phyloP scores from a whole-genome alignment of 108 stramenopile species.

The Cyclotella choctawhatcheeana region DNA sequence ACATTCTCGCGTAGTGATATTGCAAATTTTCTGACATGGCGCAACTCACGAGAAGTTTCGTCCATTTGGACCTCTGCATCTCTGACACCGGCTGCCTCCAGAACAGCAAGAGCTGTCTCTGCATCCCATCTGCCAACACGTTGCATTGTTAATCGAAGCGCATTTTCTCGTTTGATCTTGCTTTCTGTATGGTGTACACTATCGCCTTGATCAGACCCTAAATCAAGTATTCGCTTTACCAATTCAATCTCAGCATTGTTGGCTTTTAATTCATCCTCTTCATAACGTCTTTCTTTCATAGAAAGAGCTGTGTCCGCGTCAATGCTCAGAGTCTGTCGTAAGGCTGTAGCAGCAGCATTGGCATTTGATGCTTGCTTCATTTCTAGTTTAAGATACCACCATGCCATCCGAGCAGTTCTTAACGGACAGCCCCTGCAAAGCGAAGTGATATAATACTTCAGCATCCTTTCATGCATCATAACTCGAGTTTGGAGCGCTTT shows the following conservation, averaged over 20 bases:
- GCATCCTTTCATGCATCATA: constrained; percentile 58
- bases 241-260: constrained; percentile 60
- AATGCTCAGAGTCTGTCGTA: constrained; percentile 61
- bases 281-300: constrained; percentile 63
- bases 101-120: constrained; percentile 64
- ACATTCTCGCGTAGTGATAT: constrained; percentile 74
- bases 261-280: constrained; percentile 62
- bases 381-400: constrained; percentile 71
- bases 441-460: constrained; percentile 57
- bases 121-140: constrained; percentile 81
- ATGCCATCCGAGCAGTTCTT: constrained; percentile 79
- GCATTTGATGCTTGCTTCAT: constrained; percentile 62
- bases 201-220: constrained; percentile 52
- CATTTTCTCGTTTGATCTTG: constrained; percentile 34
- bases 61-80: constrained; percentile 82
- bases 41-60: constrained; percentile 79
- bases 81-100: constrained; percentile 76
- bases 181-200: constrained; percentile 18
- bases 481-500: constrained; percentile 53
- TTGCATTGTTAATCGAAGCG: constrained; percentile 49
- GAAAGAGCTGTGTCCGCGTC: constrained; percentile 58
- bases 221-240: constrained; percentile 71
- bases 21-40: constrained; percentile 76
- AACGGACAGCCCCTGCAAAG: constrained; percentile 68
- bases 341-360: constrained; percentile 56